Evolutionary conservation across 306 rosid species (phyloP), one percentile per base, ranked within the genome.

Genomic region (Ormosia semicastrata): DNA sequence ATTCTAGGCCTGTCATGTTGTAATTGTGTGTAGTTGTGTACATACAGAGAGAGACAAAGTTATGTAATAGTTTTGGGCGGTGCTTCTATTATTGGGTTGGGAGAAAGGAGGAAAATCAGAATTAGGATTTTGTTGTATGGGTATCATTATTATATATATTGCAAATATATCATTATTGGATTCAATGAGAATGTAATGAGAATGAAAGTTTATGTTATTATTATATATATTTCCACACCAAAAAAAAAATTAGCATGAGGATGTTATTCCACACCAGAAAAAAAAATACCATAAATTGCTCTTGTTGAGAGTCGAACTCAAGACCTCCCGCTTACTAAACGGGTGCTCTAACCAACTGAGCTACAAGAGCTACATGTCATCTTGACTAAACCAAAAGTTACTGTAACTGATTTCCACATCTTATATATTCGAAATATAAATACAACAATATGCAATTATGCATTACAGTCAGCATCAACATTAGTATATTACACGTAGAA

Each of bases 301-400:
- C 24, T 24, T 24, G 24, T 24, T 24, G 24, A 24, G 24, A 24
- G 24, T n/a, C n/a, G n/a, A n/a, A n/a, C n/a, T n/a, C n/a, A n/a
- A n/a, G n/a, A n/a, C n/a, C n/a, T n/a, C n/a, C n/a, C n/a, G n/a
- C n/a, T n/a, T n/a, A n/a, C n/a, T n/a, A n/a, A n/a, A 24, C 24
- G 24, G 24, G 24, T 24, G 24, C 24, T 24, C 24, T 85, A 85
- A 81, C 88, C 85, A 85, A 76, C 85, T 85, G 88, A 85, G 86
- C 83, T 81, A 85, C 73, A 32, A 85, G 83, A 85, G 83, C 81
- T 4, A 2, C 0, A 0, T 29, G 7, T 2, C 2, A 0, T 0
- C 0, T 2, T 5, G 0, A 2, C 2, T 1, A 7, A 41, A 9
- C 65, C 65, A 58, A 24, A 24, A 24, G 24, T 24, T 24, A 0